Evolutionary conservation across 306 rosid genomes (phyloP), one percentile per base, ranked within the genome.

Genomic region (Citrullus amarus): DNA sequence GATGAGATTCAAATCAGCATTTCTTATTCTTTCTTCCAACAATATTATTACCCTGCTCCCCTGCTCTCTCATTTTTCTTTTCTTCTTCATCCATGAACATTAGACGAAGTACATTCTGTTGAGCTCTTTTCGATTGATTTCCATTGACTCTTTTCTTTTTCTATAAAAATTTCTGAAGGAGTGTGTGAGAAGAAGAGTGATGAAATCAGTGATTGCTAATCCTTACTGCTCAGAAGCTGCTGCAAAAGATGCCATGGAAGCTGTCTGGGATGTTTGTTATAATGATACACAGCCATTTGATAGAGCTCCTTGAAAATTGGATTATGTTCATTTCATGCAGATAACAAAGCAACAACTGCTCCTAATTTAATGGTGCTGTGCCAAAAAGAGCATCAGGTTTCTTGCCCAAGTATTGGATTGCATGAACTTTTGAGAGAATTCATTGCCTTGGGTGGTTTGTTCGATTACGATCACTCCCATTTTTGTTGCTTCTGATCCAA

Each of bases 191-290:
- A 89, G 97, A 82, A 92, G 99, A 87, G 93, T 90, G 62, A 73
- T 92, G 96, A 68, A 70, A 83, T 92, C 97, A 15, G 76, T 95
- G 80, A 53, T 81, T 25, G 61, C 79, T 20, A 91, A 86, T 79
- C 97, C 98, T 3, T 79, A 38, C 81, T 91, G 96, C 86, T 80
- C 89, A 44, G 88, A 85, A 60, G 79, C 84, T 38, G 86, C 87
- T 50, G 90, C 92, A 53, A 95, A 88, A 84, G 92, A 93, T 77
- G 91, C 92, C 80, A 85, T 92, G 97, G 98, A 94, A 79, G 90
- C 93, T 55, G 93, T 90, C 34, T 94, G 98, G 98, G 96, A 95
- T 82, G 79, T 81, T 79, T 92, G 98, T 83, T 94, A 92, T 76
- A 91, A 92, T 61, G 98, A 95, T 70, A 90, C 93, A 1, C 71